Evolutionary conservation across 1,139 yeast species (phyloP).

Genomic region (Entelexis paramagnoliae): DNA sequence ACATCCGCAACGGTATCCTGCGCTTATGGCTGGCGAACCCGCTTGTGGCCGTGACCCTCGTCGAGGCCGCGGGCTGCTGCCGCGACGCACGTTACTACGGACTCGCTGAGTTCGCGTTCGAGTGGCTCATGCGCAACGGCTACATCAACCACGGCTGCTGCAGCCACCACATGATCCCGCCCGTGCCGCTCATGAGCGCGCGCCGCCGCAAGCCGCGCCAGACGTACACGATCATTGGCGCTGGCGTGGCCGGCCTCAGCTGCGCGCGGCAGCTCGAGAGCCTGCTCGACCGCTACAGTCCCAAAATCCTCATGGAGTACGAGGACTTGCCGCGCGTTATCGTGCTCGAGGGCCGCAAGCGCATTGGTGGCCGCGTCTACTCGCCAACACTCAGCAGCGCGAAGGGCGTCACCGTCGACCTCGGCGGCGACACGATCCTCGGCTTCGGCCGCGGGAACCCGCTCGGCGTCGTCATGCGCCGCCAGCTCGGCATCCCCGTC

Average conservation of each 20-base stretch:
- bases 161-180: conserved; percentile 20
- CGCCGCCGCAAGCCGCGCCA: conserved; percentile 30
- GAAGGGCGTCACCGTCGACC: conserved; percentile 30
- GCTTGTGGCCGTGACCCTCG: conserved; percentile 34
- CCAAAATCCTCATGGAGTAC: conserved; percentile 29
- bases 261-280: conserved; percentile 37
- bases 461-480: conserved; percentile 33
- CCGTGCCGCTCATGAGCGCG: conserved; percentile 14
- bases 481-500: conserved; percentile 37
- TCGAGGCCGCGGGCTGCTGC: conserved; percentile 39
- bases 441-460: conserved; percentile 40
- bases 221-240: conserved; percentile 36
- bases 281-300: conserved; percentile 30
- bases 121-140: conserved; percentile 37
- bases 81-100: conserved; percentile 35
- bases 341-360: conserved; percentile 35
- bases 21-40: conserved; percentile 40
- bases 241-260: conserved; percentile 38
- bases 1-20: conserved; percentile 37
- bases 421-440: conserved; percentile 37
- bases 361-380: conserved; percentile 39
- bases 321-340: conserved; percentile 36
- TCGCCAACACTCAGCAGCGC: conserved; percentile 31
- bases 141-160: conserved; percentile 39
- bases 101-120: conserved; percentile 38